Evolutionary conservation across 2,329 filamentous ascomycete genomes (phyloP).

Genomic region (Cladosporium cucumerinum): DNA sequence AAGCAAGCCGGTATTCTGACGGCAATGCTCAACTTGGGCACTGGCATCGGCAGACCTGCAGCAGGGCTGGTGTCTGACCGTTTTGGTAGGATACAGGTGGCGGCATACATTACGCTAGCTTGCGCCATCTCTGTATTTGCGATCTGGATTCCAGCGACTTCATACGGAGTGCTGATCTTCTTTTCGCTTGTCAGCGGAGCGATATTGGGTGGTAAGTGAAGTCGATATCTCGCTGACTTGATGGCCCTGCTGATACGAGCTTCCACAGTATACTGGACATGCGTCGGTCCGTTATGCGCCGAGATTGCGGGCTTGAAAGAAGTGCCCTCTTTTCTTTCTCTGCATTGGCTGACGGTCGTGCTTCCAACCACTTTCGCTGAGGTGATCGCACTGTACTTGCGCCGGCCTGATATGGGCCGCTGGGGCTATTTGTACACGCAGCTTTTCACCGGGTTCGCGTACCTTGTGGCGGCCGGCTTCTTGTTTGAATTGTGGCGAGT

Average conservation of each 20-base stretch:
- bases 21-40: slow-evolving; percentile 48
- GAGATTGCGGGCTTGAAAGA: slow-evolving; percentile 42
- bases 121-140: slow-evolving; percentile 41
- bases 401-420: slow-evolving; percentile 3
- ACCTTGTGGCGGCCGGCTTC: slow-evolving; percentile 35
- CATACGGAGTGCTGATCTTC: slow-evolving; percentile 43
- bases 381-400: slow-evolving; percentile 13
- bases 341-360: slow-evolving; percentile 37
- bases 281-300: slow-evolving; percentile 40
- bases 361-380: slow-evolving; percentile 11
- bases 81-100: slow-evolving; percentile 43
- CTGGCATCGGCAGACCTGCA: slow-evolving; percentile 45
- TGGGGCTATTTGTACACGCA: slow-evolving; percentile 38
- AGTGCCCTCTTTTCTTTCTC: slow-evolving; percentile 40
- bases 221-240: not conserved
- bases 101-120: slow-evolving; percentile 40
- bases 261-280: slow-evolving; percentile 24
- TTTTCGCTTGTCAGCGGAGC: slow-evolving; percentile 45
- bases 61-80: slow-evolving; percentile 47
- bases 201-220: slow-evolving; percentile 38
- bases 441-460: slow-evolving; percentile 38
- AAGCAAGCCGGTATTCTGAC: slow-evolving; percentile 41
- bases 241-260: not conserved
- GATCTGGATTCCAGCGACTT: slow-evolving; percentile 47
- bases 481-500: slow-evolving; percentile 32